These are phyloP conservation scores for Phyllosticta citribraziliensis DNA, from an alignment of 2,329 filamentous ascomycete species.

Conservation along the genomic window DNA sequence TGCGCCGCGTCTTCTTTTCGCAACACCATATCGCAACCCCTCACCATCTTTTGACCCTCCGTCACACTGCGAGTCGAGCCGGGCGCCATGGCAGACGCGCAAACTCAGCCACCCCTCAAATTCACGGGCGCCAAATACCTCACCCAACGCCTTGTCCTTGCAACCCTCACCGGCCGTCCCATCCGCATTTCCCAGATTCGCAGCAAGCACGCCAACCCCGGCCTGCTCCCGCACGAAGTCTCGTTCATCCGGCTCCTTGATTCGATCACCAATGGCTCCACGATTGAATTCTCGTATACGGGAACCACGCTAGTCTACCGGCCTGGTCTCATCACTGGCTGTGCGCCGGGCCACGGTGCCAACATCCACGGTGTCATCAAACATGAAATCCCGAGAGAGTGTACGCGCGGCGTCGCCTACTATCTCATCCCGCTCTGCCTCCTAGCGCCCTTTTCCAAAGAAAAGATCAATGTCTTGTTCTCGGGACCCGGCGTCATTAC, in stretches of 20 bases:
- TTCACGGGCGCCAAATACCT: constrained; percentile 82
- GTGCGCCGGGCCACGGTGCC: constrained; percentile 64
- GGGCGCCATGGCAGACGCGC: constrained; percentile 5
- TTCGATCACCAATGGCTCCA: constrained; percentile 85
- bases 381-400: constrained; percentile 69
- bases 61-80: not conserved
- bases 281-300: constrained; percentile 92
- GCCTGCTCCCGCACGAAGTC: constrained; percentile 84
- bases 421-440: constrained; percentile 84
- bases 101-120: constrained; percentile 44
- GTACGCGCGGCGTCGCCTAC: constrained; percentile 76
- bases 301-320: constrained; percentile 89
- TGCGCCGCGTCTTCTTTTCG: not conserved
- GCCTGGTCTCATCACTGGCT: constrained; percentile 84
- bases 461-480: constrained; percentile 81
- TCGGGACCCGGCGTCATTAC: constrained; percentile 90
- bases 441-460: constrained; percentile 86
- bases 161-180: constrained; percentile 81
- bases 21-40: not conserved
- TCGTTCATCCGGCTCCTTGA: constrained; percentile 94
- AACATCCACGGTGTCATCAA: constrained; percentile 62
- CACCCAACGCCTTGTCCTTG: constrained; percentile 72
- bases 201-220: constrained; percentile 71
- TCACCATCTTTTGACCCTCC: not conserved
- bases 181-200: constrained; percentile 93